Evolutionary conservation across 2,329 filamentous ascomycete species (phyloP).

Genomic region (Colletotrichum costaricense): DNA sequence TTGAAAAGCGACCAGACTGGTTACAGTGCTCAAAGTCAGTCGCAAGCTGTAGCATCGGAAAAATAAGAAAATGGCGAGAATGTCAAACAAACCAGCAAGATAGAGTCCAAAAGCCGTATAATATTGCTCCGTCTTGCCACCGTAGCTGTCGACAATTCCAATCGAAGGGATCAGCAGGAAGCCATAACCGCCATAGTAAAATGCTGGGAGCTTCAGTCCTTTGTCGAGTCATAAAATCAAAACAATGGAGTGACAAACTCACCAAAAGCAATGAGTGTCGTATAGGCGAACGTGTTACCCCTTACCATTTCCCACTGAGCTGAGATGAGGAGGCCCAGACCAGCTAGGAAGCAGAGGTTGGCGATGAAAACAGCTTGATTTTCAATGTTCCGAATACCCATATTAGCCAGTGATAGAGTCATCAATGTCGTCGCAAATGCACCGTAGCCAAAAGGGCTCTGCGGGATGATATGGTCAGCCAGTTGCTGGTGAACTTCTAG

Average conservation of each 20-base stretch:
- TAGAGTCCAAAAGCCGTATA: background rate
- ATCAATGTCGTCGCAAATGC: background rate
- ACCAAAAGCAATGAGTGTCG: slow-evolving; percentile 65
- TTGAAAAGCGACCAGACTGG: background rate
- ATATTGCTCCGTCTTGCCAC: background rate
- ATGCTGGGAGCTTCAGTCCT: background rate
- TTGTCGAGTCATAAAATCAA: background rate
- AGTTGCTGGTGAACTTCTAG: background rate
- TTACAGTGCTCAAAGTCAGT: too few relatives aligned
- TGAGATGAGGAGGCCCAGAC: slow-evolving; percentile 62
- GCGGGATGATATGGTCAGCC: background rate
- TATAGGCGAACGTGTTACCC: slow-evolving; percentile 64
- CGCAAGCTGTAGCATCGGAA: too few relatives aligned
- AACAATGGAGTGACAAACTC: background rate
- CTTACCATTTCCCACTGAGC: slow-evolving; percentile 66
- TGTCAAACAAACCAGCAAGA: background rate
- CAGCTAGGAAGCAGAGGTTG: slow-evolving; percentile 39
- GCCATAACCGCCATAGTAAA: background rate
- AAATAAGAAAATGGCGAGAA: background rate
- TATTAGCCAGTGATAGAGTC: background rate
- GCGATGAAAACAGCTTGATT: background rate
- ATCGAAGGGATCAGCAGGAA: background rate
- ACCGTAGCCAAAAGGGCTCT: background rate
- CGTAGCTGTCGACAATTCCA: background rate
- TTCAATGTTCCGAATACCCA: background rate